A percentile compares a stretch with the other conserved stretches of the same genome.
These are phyloP conservation scores for Myxozyma nipponensis DNA, from an alignment of 805 yeast genomes.

Conservation along the genomic window DNA sequence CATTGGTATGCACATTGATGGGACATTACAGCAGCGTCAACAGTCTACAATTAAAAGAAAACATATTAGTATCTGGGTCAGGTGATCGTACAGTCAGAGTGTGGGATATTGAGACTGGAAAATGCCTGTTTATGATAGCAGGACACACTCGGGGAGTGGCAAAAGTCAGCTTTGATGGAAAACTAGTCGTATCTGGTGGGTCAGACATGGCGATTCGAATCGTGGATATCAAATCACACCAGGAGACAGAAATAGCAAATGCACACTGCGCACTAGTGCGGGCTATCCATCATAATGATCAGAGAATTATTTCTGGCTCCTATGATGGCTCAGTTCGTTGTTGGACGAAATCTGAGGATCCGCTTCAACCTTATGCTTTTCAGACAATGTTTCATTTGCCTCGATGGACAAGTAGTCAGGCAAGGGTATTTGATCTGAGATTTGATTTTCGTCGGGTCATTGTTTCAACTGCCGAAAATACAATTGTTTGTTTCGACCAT, in stretches of 20 bases:
- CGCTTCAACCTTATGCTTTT: too few relatives aligned
- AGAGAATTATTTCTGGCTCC: slow-evolving; percentile 13
- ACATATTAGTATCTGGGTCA: slow-evolving; percentile 93
- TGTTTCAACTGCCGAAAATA: slow-evolving; percentile 4
- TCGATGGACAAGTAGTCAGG: too few relatives aligned
- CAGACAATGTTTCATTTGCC: too few relatives aligned
- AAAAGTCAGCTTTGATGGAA: slow-evolving; percentile 7
- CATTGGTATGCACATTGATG: not conserved
- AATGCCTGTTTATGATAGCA: slow-evolving; percentile 83
- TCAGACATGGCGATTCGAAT: slow-evolving; percentile 3
- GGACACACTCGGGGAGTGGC: slow-evolving; percentile 17
- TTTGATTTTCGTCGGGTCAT: slow-evolving; percentile 12
- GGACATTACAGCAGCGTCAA: too few relatives aligned
- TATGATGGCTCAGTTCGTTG: slow-evolving; percentile 14
- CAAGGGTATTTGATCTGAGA: too few relatives aligned
- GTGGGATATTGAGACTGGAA: slow-evolving; percentile 90
- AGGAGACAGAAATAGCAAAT: not conserved
- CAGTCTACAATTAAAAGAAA: too few relatives aligned
- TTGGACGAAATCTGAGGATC: too few relatives aligned
- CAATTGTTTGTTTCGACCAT: slow-evolving; percentile 9
- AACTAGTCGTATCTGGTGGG: slow-evolving; percentile 9
- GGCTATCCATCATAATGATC: slow-evolving; percentile 3
- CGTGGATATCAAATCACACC: slow-evolving; percentile 2
- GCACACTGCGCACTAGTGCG: slow-evolving; percentile 10
- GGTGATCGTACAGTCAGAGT: slow-evolving; percentile 95